A percentile compares a stretch with the other conserved stretches of the same genome.
Conservation (phyloP, 169 alveolate species). For the Eimeria sp. region DNA sequence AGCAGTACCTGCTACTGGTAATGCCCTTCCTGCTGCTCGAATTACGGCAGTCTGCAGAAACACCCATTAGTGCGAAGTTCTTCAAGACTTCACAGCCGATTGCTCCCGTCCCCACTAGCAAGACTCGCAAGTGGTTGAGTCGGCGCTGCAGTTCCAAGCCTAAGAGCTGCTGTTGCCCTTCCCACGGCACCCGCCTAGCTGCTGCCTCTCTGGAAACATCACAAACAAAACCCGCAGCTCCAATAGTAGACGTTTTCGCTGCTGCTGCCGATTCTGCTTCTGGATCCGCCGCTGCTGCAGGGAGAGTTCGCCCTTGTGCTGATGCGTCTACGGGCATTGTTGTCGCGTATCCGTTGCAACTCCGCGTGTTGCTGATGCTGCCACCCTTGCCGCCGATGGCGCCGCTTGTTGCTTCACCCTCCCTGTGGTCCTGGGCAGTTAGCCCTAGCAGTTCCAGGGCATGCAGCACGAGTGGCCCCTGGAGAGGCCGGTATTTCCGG, state of each 20-base stretch:
- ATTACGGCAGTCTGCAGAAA: slow-evolving; percentile 79
- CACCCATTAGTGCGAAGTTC: slow-evolving; percentile 98
- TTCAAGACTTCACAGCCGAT: slow-evolving; percentile 99
- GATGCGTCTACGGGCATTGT: neutral
- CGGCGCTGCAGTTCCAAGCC: slow-evolving; percentile 77
- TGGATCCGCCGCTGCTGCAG: neutral
- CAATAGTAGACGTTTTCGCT: neutral
- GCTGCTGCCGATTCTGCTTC: slow-evolving; percentile 7
- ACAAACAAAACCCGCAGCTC: neutral
- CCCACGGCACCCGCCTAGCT: slow-evolving; percentile 52
- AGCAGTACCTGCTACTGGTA: neutral
- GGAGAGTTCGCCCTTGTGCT: neutral
- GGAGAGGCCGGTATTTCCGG: slow-evolving; percentile 62
- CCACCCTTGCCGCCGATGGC: slow-evolving; percentile 11
- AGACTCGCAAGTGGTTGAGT: slow-evolving; percentile 85
- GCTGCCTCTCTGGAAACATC: neutral
- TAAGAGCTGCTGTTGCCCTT: slow-evolving; percentile 73
- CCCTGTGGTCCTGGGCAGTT: neutral
- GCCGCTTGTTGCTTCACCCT: neutral
- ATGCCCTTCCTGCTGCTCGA: slow-evolving; percentile 36
- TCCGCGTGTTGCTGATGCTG: slow-evolving; percentile 48
- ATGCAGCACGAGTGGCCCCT: slow-evolving; percentile 77
- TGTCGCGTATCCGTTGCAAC: neutral
- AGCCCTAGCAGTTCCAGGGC: slow-evolving; percentile 61
- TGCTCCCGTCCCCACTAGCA: slow-evolving; percentile 97